These are phyloP conservation scores for Casuarina glauca DNA, from an alignment of 306 rosid species.

Conservation along the genomic window DNA sequence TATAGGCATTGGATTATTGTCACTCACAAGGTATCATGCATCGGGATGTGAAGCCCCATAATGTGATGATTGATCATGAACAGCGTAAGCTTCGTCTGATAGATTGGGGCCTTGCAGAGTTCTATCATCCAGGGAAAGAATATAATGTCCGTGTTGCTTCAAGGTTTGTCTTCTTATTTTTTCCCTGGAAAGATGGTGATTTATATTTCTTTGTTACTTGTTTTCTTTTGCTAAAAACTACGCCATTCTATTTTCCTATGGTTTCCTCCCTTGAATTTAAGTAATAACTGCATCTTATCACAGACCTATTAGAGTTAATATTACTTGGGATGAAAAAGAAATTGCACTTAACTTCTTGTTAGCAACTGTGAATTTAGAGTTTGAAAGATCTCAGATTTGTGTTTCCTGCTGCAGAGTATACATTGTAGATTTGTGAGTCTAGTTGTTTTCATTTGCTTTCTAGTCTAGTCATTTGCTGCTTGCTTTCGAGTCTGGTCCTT, in stretches of 20 bases:
- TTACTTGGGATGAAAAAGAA: background rate
- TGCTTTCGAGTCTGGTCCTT: background rate
- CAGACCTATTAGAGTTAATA: background rate
- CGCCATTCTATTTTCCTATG: slow-evolving; percentile 1
- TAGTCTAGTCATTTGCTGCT: background rate
- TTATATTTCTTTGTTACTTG: slow-evolving; percentile 6
- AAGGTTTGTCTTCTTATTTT: slow-evolving; percentile 36
- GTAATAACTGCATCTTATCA: background rate
- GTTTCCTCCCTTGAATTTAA: background rate
- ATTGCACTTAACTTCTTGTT: background rate
- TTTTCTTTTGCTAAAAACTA: slow-evolving; percentile 5
- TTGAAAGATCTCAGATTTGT: background rate
- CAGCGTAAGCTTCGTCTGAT: slow-evolving; percentile 64
- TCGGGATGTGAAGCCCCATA: slow-evolving; percentile 64
- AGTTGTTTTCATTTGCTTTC: background rate
- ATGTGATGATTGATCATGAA: slow-evolving; percentile 64
- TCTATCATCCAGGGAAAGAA: slow-evolving; percentile 55
- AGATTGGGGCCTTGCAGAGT: slow-evolving; percentile 35
- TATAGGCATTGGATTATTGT: slow-evolving; percentile 59
- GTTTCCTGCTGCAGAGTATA: background rate
- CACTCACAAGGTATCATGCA: slow-evolving; percentile 70
- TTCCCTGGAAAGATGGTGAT: slow-evolving; percentile 4
- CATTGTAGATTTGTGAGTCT: background rate
- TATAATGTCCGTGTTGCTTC: slow-evolving; percentile 64
- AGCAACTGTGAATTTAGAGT: background rate